phyloP scores from a whole-genome alignment of 805 yeast species.

The Sugiyamaella floridensis region DNA sequence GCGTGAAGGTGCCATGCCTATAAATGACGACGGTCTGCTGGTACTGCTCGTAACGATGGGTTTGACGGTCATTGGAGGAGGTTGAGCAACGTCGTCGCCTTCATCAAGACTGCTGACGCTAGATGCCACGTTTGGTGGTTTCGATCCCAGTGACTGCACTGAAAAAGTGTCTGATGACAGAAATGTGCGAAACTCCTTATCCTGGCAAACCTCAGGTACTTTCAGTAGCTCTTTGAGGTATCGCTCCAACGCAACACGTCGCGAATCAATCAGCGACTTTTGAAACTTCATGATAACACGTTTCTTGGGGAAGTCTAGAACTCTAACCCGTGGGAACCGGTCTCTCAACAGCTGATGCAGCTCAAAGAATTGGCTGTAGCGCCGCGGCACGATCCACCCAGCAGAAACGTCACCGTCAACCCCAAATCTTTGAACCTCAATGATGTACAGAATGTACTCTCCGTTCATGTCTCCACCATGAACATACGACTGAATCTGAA shows the following conservation, averaged over 20 bases:
- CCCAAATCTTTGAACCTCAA: conserved; percentile 61
- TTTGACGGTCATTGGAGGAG: neutral
- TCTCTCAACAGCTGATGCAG: conserved; percentile 58
- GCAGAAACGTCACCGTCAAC: conserved; percentile 41
- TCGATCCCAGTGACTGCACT: conserved; percentile 16
- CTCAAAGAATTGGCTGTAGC: conserved; percentile 77
- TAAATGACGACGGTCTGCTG: neutral
- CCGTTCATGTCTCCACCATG: conserved; percentile 47
- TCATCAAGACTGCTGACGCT: too few relatives aligned
- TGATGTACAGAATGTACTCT: conserved; percentile 63
- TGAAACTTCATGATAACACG: conserved; percentile 69
- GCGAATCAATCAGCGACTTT: conserved; percentile 51
- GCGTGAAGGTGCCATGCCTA: conserved; percentile 1
- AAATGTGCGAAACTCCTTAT: conserved; percentile 65
- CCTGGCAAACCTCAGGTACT: conserved; percentile 66
- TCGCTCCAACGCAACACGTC: conserved; percentile 53
- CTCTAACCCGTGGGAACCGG: conserved; percentile 44
- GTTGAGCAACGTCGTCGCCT: neutral
- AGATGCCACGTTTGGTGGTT: neutral
- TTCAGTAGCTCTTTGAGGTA: conserved; percentile 53
- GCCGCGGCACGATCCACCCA: conserved; percentile 85
- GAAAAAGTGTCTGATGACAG: conserved; percentile 63
- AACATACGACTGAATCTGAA: conserved; percentile 41
- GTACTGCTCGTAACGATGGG: neutral
- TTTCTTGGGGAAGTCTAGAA: conserved; percentile 45